These are phyloP conservation scores for Pseudozyma thailandica DNA, from an alignment of 1,284 basidiomycete genomes.

Conservation along the genomic window DNA sequence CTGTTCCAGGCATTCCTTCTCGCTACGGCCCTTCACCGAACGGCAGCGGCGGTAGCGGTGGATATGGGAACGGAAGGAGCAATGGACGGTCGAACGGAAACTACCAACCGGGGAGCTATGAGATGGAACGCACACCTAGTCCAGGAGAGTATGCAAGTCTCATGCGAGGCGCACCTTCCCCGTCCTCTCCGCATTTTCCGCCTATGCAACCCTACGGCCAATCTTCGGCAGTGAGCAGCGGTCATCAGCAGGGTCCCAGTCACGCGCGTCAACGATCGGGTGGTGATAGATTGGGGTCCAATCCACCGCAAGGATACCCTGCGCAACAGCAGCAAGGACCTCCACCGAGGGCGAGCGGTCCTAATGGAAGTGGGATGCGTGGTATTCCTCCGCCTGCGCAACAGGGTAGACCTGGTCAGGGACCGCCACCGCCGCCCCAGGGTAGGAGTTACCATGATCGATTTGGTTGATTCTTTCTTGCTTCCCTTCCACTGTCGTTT, in stretches of 20 bases:
- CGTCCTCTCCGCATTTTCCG: slow-evolving; percentile 33
- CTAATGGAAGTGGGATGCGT: background rate
- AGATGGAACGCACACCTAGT: slow-evolving; percentile 48
- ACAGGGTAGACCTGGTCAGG: background rate
- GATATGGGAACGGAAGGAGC: slow-evolving; percentile 2
- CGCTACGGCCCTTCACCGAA: slow-evolving; percentile 21
- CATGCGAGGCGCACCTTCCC: slow-evolving; percentile 44
- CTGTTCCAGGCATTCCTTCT: slow-evolving; percentile 49
- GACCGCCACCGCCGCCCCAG: background rate
- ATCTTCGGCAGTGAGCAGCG: slow-evolving; percentile 41
- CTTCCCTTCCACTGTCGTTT: background rate
- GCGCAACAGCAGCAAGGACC: slow-evolving; percentile 7
- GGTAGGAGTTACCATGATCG: slow-evolving; percentile 39
- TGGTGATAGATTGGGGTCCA: slow-evolving; percentile 4
- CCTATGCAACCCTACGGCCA: slow-evolving; percentile 37
- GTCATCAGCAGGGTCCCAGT: slow-evolving; percentile 7
- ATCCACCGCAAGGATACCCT: background rate
- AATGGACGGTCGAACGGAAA: background rate
- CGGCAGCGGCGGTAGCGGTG: slow-evolving; percentile 1
- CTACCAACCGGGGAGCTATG: slow-evolving; percentile 40
- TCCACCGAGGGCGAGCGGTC: slow-evolving; percentile 1
- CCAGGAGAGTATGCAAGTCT: slow-evolving; percentile 52
- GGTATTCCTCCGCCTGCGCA: background rate
- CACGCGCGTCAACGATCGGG: slow-evolving; percentile 43
- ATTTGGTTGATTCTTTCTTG: slow-evolving; percentile 16